Evolutionary conservation across 345 rosid genomes (phyloP).

Genomic region (Chamaenerion angustifolium): DNA sequence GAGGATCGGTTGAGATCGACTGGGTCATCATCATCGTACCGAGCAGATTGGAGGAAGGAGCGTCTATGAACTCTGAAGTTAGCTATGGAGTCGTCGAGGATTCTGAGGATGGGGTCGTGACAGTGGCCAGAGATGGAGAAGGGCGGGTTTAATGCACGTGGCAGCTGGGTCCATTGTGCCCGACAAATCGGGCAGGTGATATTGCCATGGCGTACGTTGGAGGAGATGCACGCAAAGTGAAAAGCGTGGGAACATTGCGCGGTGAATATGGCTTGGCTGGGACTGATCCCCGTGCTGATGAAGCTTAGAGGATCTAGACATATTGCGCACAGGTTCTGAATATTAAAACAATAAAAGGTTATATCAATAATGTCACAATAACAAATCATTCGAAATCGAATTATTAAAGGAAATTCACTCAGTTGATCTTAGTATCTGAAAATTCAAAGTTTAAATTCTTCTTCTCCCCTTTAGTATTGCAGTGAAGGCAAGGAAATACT

Average conservation of each 20-base stretch:
- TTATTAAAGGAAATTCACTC: too few species aligned
- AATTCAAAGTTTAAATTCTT: too few species aligned
- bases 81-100: slow-evolving; percentile 71
- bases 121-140: slow-evolving; percentile 38
- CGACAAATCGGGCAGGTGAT: slow-evolving; percentile 87
- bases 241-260: slow-evolving; percentile 85
- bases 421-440: too few species aligned
- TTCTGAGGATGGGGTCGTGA: slow-evolving; percentile 50
- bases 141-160: slow-evolving; percentile 45
- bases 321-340: slow-evolving; percentile 65
- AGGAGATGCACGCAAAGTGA: slow-evolving; percentile 68
- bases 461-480: too few species aligned
- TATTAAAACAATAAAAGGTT: slow-evolving; percentile 1
- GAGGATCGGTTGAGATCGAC: slow-evolving; percentile 35
- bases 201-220: slow-evolving; percentile 83
- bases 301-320: slow-evolving; percentile 62
- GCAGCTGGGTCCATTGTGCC: slow-evolving; percentile 84
- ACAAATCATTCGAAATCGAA: too few species aligned
- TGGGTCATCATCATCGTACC: slow-evolving; percentile 78
- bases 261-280: slow-evolving; percentile 65
- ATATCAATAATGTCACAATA: background rate
- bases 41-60: slow-evolving; percentile 62
- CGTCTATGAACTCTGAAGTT: slow-evolving; percentile 60
- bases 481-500: too few species aligned
- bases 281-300: slow-evolving; percentile 40